phyloP scores from a whole-genome alignment of 2,329 filamentous ascomycete species.

The Aschersonia sp. region DNA sequence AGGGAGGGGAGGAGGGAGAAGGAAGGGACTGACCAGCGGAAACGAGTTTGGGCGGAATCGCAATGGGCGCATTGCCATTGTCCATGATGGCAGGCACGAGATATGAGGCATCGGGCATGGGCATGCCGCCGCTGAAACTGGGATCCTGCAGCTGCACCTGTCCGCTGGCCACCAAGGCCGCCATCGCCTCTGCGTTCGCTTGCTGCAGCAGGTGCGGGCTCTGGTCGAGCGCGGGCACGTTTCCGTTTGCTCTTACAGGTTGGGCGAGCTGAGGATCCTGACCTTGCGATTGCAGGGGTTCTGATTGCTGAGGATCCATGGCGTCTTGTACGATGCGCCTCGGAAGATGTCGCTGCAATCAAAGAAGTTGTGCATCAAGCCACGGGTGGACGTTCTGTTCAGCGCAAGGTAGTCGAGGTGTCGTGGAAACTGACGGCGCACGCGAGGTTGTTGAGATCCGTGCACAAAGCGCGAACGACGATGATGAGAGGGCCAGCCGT shows the following conservation, averaged over 20 bases:
- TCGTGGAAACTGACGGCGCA: too few species aligned
- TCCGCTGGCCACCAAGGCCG: slow-evolving; percentile 8
- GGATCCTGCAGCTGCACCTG: slow-evolving; percentile 12
- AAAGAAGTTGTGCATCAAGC: too few species aligned
- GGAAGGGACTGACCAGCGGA: slow-evolving; percentile 16
- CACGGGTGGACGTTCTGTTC: too few species aligned
- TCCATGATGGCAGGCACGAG: slow-evolving; percentile 17
- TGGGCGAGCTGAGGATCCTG: neutral
- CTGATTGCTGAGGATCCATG: too few species aligned
- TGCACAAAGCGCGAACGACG: too few species aligned
- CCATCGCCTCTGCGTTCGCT: slow-evolving; percentile 6
- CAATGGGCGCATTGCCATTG: slow-evolving; percentile 10
- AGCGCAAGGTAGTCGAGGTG: too few species aligned
- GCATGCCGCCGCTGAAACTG: slow-evolving; percentile 10
- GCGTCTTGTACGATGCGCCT: too few species aligned
- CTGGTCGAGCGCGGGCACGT: neutral
- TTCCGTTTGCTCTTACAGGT: neutral
- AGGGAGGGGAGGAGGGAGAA: neutral
- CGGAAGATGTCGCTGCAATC: too few species aligned
- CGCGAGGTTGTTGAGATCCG: too few species aligned
- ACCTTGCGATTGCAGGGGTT: too few species aligned
- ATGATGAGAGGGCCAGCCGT: too few species aligned
- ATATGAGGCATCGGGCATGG: slow-evolving; percentile 12
- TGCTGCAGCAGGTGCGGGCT: slow-evolving; percentile 1
- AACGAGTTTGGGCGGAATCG: slow-evolving; percentile 12